Conservation (phyloP, 768 basidiomycete species). For the Gloeopeniophorella convolvens region DNA sequence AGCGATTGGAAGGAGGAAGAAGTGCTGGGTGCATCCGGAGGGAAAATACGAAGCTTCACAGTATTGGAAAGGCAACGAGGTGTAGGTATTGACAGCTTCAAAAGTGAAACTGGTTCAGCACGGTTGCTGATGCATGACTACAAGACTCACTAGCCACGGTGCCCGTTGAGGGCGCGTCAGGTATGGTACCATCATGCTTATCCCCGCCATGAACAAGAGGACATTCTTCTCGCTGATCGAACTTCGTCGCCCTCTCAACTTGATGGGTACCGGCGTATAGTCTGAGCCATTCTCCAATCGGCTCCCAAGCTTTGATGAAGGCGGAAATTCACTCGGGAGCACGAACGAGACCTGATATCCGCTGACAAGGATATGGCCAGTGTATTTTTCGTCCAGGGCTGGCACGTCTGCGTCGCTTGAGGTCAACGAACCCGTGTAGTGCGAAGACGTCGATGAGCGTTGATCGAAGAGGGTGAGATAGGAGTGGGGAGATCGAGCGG, state of each 20-base stretch:
- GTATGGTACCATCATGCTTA: slow-evolving; percentile 72
- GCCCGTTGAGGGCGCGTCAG: slow-evolving; percentile 58
- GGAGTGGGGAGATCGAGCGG: slow-evolving; percentile 50
- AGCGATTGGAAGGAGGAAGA: slow-evolving; percentile 64
- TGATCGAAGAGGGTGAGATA: slow-evolving; percentile 51
- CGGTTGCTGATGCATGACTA: not conserved
- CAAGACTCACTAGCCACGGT: slow-evolving; percentile 58
- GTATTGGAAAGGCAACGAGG: slow-evolving; percentile 75
- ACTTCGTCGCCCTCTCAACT: slow-evolving; percentile 33
- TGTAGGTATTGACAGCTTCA: slow-evolving; percentile 66
- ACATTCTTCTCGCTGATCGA: slow-evolving; percentile 55
- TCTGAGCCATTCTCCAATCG: slow-evolving; percentile 13
- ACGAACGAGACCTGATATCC: slow-evolving; percentile 74
- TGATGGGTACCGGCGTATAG: slow-evolving; percentile 15
- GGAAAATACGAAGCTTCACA: slow-evolving; percentile 67
- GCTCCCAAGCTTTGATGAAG: slow-evolving; percentile 18
- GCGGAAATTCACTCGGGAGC: slow-evolving; percentile 57
- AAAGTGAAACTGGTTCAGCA: not conserved
- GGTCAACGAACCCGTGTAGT: slow-evolving; percentile 31
- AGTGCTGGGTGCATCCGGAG: slow-evolving; percentile 41
- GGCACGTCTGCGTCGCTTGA: slow-evolving; percentile 27
- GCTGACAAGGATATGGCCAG: slow-evolving; percentile 70
- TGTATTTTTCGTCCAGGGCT: slow-evolving; percentile 59
- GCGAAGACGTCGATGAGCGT: slow-evolving; percentile 26
- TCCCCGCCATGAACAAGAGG: slow-evolving; percentile 74